Evolutionary conservation across 768 basidiomycete species (phyloP).

Genomic region (Naganishia onofrii): DNA sequence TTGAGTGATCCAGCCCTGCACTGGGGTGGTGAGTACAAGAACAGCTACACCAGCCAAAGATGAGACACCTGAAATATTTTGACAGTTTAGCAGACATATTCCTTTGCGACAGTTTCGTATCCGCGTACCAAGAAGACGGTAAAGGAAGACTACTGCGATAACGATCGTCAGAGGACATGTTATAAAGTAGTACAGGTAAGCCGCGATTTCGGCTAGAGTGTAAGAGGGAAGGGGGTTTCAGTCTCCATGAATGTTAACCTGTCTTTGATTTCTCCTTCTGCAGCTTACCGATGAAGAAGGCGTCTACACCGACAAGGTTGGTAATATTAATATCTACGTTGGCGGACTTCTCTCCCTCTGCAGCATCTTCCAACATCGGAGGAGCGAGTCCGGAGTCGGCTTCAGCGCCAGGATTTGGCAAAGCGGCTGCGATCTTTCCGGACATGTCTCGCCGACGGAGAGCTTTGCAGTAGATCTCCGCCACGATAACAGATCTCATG

Average conservation of each 20-base stretch:
- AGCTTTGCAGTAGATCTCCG: constrained; percentile 54
- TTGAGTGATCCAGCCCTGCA: constrained; percentile 45
- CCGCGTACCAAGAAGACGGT: constrained; percentile 66
- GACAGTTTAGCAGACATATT: neutral
- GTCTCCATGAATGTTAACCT: neutral
- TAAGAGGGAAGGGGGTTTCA: neutral
- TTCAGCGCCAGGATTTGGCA: constrained; percentile 32
- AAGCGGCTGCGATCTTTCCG: constrained; percentile 39
- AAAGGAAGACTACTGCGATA: constrained; percentile 72
- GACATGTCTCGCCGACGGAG: constrained; percentile 52
- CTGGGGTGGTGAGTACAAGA: constrained; percentile 43
- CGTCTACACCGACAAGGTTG: constrained; percentile 50
- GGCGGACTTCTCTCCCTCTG: constrained; percentile 31
- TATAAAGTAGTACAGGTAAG: constrained; percentile 43
- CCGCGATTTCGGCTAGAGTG: constrained; percentile 34
- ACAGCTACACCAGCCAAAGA: constrained; percentile 46
- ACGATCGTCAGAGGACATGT: constrained; percentile 55
- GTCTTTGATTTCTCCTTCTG: neutral
- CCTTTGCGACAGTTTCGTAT: neutral
- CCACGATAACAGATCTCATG: constrained; percentile 51
- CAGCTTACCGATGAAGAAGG: constrained; percentile 48
- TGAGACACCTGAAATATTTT: constrained; percentile 29
- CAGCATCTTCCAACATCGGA: constrained; percentile 27
- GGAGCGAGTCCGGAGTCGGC: constrained; percentile 19
- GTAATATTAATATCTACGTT: constrained; percentile 49